A percentile compares a stretch with the other conserved stretches of the same genome.
These are phyloP conservation scores for Phytophthora sp. DNA, from an alignment of 352 stramenopile genomes.

Conservation along the genomic window DNA sequence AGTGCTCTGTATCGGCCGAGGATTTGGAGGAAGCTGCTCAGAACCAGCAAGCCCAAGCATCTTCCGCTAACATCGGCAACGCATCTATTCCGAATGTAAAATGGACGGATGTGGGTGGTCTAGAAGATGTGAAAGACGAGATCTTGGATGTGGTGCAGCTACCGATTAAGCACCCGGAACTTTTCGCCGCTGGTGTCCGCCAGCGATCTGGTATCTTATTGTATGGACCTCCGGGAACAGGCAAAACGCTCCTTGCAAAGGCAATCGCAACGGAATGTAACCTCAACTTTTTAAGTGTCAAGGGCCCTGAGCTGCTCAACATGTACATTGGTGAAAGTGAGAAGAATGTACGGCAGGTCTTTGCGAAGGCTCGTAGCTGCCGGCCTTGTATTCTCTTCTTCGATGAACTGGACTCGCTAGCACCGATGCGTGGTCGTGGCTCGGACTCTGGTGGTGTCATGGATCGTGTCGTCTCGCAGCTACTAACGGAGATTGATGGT, in stretches of 20 bases:
- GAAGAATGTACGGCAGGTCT: conserved; percentile 95
- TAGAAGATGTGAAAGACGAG: conserved; percentile 99
- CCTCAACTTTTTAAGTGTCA: conserved; percentile 97
- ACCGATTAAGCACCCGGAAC: conserved; percentile 82
- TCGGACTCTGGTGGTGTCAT: conserved; percentile 93
- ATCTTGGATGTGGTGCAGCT: conserved; percentile 91
- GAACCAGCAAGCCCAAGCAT: conserved; percentile 71
- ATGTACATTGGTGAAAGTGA: conserved; percentile 99
- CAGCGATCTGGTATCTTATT: conserved; percentile 86
- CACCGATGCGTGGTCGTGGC: conserved; percentile 88
- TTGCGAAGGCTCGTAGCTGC: conserved; percentile 86
- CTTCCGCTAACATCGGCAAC: conserved; percentile 65
- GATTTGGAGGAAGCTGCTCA: conserved; percentile 69
- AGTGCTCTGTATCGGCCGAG: conserved; percentile 42
- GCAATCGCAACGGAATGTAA: conserved; percentile 96
- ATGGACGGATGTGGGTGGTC: conserved; percentile 98
- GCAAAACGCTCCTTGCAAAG: conserved; percentile 96
- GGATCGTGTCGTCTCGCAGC: conserved; percentile 96
- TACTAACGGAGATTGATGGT: conserved; percentile 95
- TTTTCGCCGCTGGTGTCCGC: conserved; percentile 78
- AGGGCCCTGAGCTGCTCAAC: conserved; percentile 96
- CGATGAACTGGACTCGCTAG: conserved; percentile 93
- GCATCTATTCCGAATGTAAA: conserved; percentile 94
- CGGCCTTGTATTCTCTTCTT: conserved; percentile 93
- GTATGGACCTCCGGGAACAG: conserved; percentile 87